Base-by-base conservation (phyloP, 352 stramenopile species). In the Phytophthora rubi region DNA sequence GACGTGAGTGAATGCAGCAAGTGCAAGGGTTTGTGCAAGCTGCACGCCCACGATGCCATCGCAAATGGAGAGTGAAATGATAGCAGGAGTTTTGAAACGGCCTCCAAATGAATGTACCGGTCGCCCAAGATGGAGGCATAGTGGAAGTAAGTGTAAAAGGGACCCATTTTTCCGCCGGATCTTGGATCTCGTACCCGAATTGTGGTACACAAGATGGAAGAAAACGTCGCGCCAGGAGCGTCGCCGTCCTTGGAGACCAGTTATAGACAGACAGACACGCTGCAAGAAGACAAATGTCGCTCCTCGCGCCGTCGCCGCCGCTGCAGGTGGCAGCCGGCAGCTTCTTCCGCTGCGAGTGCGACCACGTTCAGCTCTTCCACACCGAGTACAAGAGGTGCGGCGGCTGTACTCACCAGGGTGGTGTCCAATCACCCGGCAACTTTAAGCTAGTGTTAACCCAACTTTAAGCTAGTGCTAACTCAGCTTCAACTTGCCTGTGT, bases 261-360 rank as follows among this genome's bases (percentile, higher is more conserved):
- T 53, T 53, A 53, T n/a, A 53, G 47, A 53, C 53, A 60, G 33
- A 21, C 42, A 55, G 28, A 55, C 28, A n/a, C 28, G 6, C 18
- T 9, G 3, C 21, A 21, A 53, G 42, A 7, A 49, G 37, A 16
- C n/a, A 8, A 15, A 44, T 49, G 42, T 10, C 42, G 42, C 42
- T 23, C 15, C 42, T 51, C 18, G n/a, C 42, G 32, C 44, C 62
- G 7, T 65, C 62, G 47, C 51, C 57, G 26, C 47, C 65, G 49
- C 65, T 82, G 51, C 67, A 62, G 8, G 74, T 88, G n/a, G 64
- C 76, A 33, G 42, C 65, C 28, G 71, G 73, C 45, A 58, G 66
- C 18, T 90, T 90, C 78, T 86, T 80, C 51, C 82, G 80, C 51
- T 70, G 88, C 49, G 82, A 90, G 53, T 91, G 83, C 73, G 73